Percentiles rank a stretch among this genome's conserved stretches.
These are phyloP conservation scores for Leccinum pellstonianum DNA, from an alignment of 768 basidiomycete species.

Conservation along the genomic window DNA sequence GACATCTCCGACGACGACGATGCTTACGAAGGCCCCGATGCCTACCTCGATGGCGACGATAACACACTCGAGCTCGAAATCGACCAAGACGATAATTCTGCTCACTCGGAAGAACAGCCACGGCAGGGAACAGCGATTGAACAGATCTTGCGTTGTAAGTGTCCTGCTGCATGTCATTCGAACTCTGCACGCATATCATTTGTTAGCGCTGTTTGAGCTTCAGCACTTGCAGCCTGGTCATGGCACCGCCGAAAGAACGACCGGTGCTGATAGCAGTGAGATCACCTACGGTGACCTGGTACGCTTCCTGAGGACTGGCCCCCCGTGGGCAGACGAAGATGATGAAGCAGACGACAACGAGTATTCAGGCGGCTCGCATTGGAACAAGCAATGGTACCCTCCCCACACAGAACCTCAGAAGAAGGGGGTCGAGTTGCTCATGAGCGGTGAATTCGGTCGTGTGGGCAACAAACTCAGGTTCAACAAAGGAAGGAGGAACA, in stretches of 20 bases:
- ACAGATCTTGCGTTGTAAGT: slow-evolving; percentile 33
- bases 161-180: neutral
- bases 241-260: slow-evolving; percentile 11
- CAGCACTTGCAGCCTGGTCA: slow-evolving; percentile 21
- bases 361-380: slow-evolving; percentile 22
- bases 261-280: slow-evolving; percentile 1
- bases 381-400: slow-evolving; percentile 35
- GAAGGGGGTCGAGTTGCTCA: slow-evolving; percentile 62
- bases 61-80: slow-evolving; percentile 36
- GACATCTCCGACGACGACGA: slow-evolving; percentile 32
- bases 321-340: slow-evolving; percentile 35
- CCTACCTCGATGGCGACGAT: slow-evolving; percentile 35
- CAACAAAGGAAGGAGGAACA: slow-evolving; percentile 42
- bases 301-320: slow-evolving; percentile 17
- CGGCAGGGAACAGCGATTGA: slow-evolving; percentile 15
- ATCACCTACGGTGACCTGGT: slow-evolving; percentile 29
- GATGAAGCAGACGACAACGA: slow-evolving; percentile 40
- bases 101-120: neutral
- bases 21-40: slow-evolving; percentile 35
- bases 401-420: slow-evolving; percentile 57
- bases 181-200: slow-evolving; percentile 6
- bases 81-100: slow-evolving; percentile 21
- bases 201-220: slow-evolving; percentile 30
- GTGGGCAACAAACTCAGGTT: slow-evolving; percentile 50
- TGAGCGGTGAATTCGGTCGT: slow-evolving; percentile 78